A percentile compares a stretch with the other conserved stretches of the same genome.
Conservation (phyloP, 2,329 filamentous ascomycete genomes). For the Diaporthe velutina region DNA sequence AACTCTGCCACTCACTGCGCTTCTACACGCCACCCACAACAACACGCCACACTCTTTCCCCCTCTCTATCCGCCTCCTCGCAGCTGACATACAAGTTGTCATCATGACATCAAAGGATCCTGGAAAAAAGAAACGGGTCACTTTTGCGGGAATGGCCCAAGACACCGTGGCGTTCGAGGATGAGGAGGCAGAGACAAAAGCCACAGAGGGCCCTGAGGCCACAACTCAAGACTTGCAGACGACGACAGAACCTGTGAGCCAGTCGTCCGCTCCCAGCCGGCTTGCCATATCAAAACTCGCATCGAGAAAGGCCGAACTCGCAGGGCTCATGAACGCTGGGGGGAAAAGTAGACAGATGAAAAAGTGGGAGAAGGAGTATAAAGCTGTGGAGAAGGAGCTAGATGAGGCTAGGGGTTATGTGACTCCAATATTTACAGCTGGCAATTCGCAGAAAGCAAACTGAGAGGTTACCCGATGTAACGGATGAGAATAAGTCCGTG, state of each 20-base stretch:
- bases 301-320: not conserved
- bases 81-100: not conserved
- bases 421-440: not conserved
- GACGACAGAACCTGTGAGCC: not conserved
- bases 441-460: not conserved
- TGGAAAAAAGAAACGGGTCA: not conserved
- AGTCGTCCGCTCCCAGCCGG: not conserved
- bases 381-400: slow-evolving; percentile 1
- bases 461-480: not conserved
- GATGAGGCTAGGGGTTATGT: slow-evolving; percentile 1
- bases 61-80: not conserved
- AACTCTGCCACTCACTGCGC: not conserved
- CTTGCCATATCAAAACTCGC: not conserved
- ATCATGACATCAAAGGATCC: not conserved
- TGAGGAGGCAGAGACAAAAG: not conserved
- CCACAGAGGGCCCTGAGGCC: not conserved
- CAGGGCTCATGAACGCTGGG: not conserved
- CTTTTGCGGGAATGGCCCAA: not conserved
- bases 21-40: slow-evolving; percentile 1
- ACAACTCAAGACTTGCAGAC: not conserved
- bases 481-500: too few relatives aligned
- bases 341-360: not conserved
- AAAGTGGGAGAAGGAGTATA: slow-evolving; percentile 9
- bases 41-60: not conserved
- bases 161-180: not conserved